A percentile compares a stretch with the other conserved stretches of the same genome.
Evolutionary conservation across 2,329 filamentous ascomycete genomes (phyloP).

Genomic region (Trichoderma citrinoviride): DNA sequence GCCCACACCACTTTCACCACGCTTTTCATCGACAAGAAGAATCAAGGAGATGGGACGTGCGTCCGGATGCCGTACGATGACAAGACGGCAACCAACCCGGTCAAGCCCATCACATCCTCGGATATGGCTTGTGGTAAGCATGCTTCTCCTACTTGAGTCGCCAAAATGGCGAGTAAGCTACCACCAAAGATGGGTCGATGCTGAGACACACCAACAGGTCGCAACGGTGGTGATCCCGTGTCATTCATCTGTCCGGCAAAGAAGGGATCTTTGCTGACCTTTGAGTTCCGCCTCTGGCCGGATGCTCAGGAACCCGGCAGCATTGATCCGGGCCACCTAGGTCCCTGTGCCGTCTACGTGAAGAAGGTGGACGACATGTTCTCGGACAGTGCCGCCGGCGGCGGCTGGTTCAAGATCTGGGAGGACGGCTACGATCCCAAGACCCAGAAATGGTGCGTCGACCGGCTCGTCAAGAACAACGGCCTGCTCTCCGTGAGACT

Average conservation of each 20-base stretch:
- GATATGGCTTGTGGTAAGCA: constrained; percentile 70
- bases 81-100: constrained; percentile 53
- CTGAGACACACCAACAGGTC: constrained; percentile 34
- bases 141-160: neutral
- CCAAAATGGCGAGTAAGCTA: neutral
- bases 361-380: constrained; percentile 63
- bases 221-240: constrained; percentile 44
- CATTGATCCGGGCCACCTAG: constrained; percentile 62
- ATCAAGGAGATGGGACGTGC: constrained; percentile 69
- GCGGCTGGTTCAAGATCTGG: constrained; percentile 78
- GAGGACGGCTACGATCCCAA: constrained; percentile 61
- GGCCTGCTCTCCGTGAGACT: constrained; percentile 63
- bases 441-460: constrained; percentile 64
- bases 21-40: constrained; percentile 58
- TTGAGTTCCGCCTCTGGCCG: constrained; percentile 64
- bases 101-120: constrained; percentile 54
- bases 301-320: constrained; percentile 52
- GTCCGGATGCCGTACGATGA: constrained; percentile 62
- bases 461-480: constrained; percentile 62
- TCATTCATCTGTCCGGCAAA: constrained; percentile 48
- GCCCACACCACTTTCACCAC: constrained; percentile 65
- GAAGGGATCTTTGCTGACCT: constrained; percentile 58
- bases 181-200: too few relatives aligned
- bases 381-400: constrained; percentile 52
- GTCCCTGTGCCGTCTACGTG: constrained; percentile 71